phyloP scores from a whole-genome alignment of 768 basidiomycete genomes.

The Gloeostereum incarnatum region DNA sequence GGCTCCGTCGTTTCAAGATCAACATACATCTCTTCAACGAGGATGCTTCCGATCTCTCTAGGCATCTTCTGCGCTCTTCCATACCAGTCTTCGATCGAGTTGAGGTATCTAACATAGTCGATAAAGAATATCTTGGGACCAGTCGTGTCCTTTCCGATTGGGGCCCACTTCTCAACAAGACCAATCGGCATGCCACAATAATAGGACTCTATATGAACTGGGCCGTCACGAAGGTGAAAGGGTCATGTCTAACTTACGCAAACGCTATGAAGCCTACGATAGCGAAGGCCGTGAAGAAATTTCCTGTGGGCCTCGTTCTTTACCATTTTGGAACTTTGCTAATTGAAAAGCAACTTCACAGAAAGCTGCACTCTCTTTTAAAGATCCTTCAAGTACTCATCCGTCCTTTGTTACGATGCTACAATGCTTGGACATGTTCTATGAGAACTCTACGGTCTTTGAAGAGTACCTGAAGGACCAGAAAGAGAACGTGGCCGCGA shows the following conservation, averaged over 20 bases:
- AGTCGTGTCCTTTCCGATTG: conserved; percentile 20
- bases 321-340: no score
- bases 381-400: conserved; percentile 10
- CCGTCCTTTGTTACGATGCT: conserved; percentile 1
- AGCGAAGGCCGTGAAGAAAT: no score
- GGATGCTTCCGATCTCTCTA: conserved; percentile 24
- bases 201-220: conserved; percentile 43
- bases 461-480: conserved; percentile 19
- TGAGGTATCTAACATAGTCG: conserved; percentile 39
- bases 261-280: no score
- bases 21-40: conserved; percentile 19
- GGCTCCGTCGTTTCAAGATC: conserved; percentile 22
- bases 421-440: conserved; percentile 11
- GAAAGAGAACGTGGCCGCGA: conserved; percentile 13
- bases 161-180: conserved; percentile 22
- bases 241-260: no score
- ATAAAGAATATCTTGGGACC: conserved; percentile 31
- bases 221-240: no score
- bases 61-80: neutral
- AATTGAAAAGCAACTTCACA: no score
- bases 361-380: conserved; percentile 10
- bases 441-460: conserved; percentile 30
- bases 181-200: conserved; percentile 19
- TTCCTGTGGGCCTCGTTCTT: no score
- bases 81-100: conserved; percentile 33